Percentiles rank a stretch among this genome's conserved stretches.
phyloP scores from a whole-genome alignment of 768 basidiomycete genomes.

The Ramaria sp. region DNA sequence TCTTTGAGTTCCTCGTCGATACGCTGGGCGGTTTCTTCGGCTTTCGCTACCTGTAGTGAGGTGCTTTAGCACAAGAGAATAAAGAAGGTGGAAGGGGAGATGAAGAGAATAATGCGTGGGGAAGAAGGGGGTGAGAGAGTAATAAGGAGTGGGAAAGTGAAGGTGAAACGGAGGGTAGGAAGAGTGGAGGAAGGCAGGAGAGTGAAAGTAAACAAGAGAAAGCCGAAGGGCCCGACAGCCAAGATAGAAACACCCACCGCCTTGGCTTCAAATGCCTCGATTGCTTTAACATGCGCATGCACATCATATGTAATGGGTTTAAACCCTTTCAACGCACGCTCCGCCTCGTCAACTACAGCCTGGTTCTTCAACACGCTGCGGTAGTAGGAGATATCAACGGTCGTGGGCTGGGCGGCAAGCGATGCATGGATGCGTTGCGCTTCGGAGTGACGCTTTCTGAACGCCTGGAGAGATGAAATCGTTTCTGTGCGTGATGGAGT shows the following conservation, averaged over 20 bases:
- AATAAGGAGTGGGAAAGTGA: too few relatives aligned
- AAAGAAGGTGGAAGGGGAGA: neutral
- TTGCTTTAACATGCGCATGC: constrained; percentile 79
- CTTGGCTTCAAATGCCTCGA: constrained; percentile 93
- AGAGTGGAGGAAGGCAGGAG: too few relatives aligned
- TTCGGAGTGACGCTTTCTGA: constrained; percentile 91
- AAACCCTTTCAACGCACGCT: constrained; percentile 80
- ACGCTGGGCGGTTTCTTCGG: constrained; percentile 80
- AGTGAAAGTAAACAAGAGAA: too few relatives aligned
- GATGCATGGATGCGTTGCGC: constrained; percentile 65
- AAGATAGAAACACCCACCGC: constrained; percentile 50
- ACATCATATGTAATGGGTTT: constrained; percentile 95
- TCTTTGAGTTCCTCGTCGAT: constrained; percentile 86
- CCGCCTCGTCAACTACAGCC: constrained; percentile 82
- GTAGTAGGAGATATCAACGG: constrained; percentile 88
- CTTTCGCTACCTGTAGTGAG: constrained; percentile 61
- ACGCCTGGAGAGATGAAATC: constrained; percentile 78
- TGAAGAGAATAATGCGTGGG: too few relatives aligned
- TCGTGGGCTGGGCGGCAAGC: constrained; percentile 60
- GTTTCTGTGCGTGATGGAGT: constrained; percentile 76
- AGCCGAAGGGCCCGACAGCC: constrained; percentile 2
- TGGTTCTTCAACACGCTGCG: constrained; percentile 88
- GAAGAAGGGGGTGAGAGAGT: too few relatives aligned
- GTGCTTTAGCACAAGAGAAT: neutral
- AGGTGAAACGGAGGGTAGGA: too few relatives aligned